Evolutionary conservation across 169 alveolate genomes (phyloP), one percentile per base, ranked within the genome.

Genomic region (Babesia bovis): DNA sequence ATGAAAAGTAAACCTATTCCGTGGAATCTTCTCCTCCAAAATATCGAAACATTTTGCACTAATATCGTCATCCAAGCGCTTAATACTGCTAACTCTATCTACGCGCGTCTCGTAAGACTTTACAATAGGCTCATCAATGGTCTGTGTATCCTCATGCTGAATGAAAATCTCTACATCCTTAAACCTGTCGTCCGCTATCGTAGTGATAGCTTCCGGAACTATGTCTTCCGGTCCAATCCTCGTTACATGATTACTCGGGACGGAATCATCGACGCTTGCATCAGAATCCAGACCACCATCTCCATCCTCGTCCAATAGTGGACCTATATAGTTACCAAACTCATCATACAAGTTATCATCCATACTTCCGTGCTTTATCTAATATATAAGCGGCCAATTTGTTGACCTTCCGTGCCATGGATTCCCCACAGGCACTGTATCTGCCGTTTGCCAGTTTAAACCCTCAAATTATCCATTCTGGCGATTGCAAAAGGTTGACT

Each of bases 241-340:
- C 28, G 40, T 67, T 44, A 52, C 78, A 0, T 10, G 23, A 1
- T 67, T 66, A 0, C 33, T 38, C 25, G 72, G 58, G n/a, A 50
- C 73, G 21, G 15, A 32, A 21, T 40, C 78, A 7, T 59, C 72
- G 23, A 28, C 77, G 40, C 59, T 72, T 45, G 66, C 51, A 56
- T 82, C 89, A 40, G 82, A 82, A 33, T 83, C 87, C 19, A 67
- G 33, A 32, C 73, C 84, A 26, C 61, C 71, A 44, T 82, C 95
- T 4, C 56, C 90, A 35, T 84, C 93, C 21, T 90, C 92, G 35
- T 87, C 97, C 30, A 91, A 82, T 56, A 90, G 97, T 51, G 95
- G 96, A 28, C 99, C 99, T 40, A 97, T 95, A 79, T 97, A 97
- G 90, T 98, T 98, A 25, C 99, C 99, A 67, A 98, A 98, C 89